phyloP scores from a whole-genome alignment of 1,284 basidiomycete genomes.

The Schizophyllum commune region DNA sequence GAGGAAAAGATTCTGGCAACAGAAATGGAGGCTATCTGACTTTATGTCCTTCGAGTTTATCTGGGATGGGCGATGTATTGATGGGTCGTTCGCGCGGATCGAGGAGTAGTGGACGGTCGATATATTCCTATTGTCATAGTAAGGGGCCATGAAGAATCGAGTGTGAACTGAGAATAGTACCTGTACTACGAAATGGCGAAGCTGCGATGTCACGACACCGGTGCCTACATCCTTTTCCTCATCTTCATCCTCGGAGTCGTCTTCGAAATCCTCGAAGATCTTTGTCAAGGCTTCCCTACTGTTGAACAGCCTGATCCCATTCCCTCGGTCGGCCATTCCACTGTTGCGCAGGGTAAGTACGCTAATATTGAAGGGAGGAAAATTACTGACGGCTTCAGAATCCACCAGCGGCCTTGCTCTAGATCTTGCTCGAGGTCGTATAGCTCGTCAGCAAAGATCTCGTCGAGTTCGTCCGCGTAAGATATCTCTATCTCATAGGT shows the following conservation, averaged over 20 bases:
- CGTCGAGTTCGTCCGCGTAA: slow-evolving; percentile 93
- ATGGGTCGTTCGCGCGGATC: not conserved
- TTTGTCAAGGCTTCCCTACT: slow-evolving; percentile 63
- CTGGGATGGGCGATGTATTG: not conserved
- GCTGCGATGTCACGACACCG: slow-evolving; percentile 74
- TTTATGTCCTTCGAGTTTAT: not conserved
- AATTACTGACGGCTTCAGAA: slow-evolving; percentile 73
- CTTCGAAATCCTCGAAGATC: slow-evolving; percentile 87
- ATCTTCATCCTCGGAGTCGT: slow-evolving; percentile 38
- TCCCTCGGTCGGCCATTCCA: slow-evolving; percentile 94
- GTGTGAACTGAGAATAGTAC: slow-evolving; percentile 29
- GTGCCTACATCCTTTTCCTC: slow-evolving; percentile 31
- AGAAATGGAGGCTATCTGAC: not conserved
- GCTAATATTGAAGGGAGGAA: not conserved
- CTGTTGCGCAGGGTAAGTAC: slow-evolving; percentile 15
- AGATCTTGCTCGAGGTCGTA: slow-evolving; percentile 77
- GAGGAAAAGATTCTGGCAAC: slow-evolving; percentile 71
- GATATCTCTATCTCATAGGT: slow-evolving; percentile 89
- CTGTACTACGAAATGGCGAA: slow-evolving; percentile 96
- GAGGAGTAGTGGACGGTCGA: not conserved
- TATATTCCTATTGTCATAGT: slow-evolving; percentile 11
- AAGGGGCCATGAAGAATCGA: slow-evolving; percentile 1
- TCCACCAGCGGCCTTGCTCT: slow-evolving; percentile 70
- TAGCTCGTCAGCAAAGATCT: slow-evolving; percentile 88
- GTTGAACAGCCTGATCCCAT: slow-evolving; percentile 90